These are phyloP conservation scores for Meyerozyma smithsonii DNA, from an alignment of 1,139 yeast genomes.

Conservation along the genomic window DNA sequence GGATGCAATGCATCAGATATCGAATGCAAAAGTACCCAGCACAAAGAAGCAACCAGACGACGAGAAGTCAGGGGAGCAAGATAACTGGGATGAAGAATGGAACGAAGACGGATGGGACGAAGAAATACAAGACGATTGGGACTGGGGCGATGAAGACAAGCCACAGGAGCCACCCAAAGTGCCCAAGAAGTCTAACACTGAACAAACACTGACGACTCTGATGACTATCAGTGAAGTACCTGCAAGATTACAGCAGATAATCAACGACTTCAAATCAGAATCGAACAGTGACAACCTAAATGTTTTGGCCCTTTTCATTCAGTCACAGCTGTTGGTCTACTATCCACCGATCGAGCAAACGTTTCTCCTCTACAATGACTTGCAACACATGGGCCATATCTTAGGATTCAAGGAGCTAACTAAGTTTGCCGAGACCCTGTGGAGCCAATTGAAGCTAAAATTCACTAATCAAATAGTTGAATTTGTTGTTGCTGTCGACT, in stretches of 20 bases:
- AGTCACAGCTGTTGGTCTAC: slow-evolving; percentile 27
- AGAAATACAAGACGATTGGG: slow-evolving; percentile 8
- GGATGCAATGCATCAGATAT: not conserved
- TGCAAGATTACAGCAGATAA: slow-evolving; percentile 14
- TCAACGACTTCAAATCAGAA: slow-evolving; percentile 18
- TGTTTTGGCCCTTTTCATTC: slow-evolving; percentile 14
- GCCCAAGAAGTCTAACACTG: not conserved
- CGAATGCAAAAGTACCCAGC: not conserved
- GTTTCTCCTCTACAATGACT: slow-evolving; percentile 34
- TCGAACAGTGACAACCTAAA: slow-evolving; percentile 7
- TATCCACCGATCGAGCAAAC: slow-evolving; percentile 32
- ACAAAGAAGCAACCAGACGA: slow-evolving; percentile 2
- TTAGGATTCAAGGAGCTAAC: slow-evolving; percentile 14
- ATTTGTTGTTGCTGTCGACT: slow-evolving; percentile 15
- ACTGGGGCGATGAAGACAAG: slow-evolving; percentile 7
- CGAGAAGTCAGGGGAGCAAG: slow-evolving; percentile 11
- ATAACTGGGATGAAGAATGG: slow-evolving; percentile 23
- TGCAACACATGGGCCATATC: slow-evolving; percentile 20
- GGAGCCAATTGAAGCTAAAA: slow-evolving; percentile 20
- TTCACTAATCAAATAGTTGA: slow-evolving; percentile 19
- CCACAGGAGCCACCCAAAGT: not conserved
- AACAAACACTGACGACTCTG: not conserved
- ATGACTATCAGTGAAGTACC: slow-evolving; percentile 19
- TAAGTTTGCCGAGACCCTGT: slow-evolving; percentile 15
- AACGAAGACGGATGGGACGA: slow-evolving; percentile 18